phyloP scores from a whole-genome alignment of 805 yeast genomes.

The Suhomyces faveliae region DNA sequence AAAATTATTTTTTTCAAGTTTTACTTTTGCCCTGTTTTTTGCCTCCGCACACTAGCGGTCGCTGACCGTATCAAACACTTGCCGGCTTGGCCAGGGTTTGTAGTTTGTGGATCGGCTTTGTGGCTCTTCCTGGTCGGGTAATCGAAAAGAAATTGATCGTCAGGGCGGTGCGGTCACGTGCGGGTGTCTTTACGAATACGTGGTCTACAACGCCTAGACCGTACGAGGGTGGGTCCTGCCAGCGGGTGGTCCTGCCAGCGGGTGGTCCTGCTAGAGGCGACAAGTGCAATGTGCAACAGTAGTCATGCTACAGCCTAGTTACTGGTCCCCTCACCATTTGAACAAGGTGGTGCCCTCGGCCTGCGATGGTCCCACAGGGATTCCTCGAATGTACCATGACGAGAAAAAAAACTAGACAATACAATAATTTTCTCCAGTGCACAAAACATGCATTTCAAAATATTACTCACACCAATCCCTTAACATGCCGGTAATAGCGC shows the following conservation, averaged over 20 bases:
- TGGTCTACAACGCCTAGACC: not conserved
- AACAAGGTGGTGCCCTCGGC: not conserved
- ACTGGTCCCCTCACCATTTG: no score
- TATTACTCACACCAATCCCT: not conserved
- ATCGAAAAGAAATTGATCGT: not conserved
- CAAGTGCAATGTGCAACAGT: no score
- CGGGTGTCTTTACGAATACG: not conserved
- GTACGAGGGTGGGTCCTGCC: no score
- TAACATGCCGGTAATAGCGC: not conserved
- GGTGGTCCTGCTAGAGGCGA: no score
- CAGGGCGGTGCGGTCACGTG: not conserved
- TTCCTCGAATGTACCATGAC: not conserved
- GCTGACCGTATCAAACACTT: not conserved
- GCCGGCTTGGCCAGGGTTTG: slow-evolving; percentile 1
- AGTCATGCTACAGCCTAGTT: no score
- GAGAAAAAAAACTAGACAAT: not conserved
- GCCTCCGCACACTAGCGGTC: not conserved
- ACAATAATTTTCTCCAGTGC: not conserved
- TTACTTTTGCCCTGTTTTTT: not conserved
- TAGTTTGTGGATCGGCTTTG: not conserved
- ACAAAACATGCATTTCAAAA: not conserved
- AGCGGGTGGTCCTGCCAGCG: not conserved
- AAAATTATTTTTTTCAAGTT: not conserved
- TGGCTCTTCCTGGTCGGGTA: not conserved
- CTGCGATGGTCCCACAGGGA: not conserved